Evolutionary conservation across 257 asterid genomes (phyloP), one percentile per base, ranked within the genome.

Genomic region (Cordia subcordata): DNA sequence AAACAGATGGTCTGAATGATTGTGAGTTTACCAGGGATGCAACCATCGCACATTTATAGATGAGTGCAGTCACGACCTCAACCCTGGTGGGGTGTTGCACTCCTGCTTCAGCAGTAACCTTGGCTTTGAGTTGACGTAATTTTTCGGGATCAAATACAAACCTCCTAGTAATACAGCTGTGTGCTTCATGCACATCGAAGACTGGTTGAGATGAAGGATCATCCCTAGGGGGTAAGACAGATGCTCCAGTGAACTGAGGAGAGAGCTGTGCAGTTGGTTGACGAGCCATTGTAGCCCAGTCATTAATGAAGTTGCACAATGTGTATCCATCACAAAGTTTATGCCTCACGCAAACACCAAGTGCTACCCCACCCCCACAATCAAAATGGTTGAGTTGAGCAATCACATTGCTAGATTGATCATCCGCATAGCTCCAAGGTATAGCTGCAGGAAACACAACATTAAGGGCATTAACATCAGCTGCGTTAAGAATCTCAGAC

Each of bases 271-370:
- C 2, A 11, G 21, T 23, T 52, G n/a, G 13, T 4, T 52, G 57
- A 42, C 35, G 20, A 20, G 61, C 44, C 12, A 51, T 45, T 1
- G 49, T 12, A 13, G 55, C 56, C 67, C 57, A 60, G 45, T 60
- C 66, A 17, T 23, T 68, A 10, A 54, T 0, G 0, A 68, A 60
- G 8, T 15, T 35, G 10, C 35, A n/a, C 5, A 39, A 0, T 0
- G 72, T 51, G 14, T 53, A 55, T 22, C 42, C 72, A 60, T 60
- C 72, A 14, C 52, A 32, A 27, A 60, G 14, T 13, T 60, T 68
- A 37, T 68, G 72, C 0, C 23, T 39, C 22, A 68, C n/a, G 10
- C 15, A 11, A 1, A 18, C 35, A 44, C 62, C 32, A n/a, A 67
- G 4, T 13, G 57, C 66, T n/a, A n/a, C n/a, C 13, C 51, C n/a